Base-by-base conservation (phyloP, 2,329 filamentous ascomycete genomes). In the Mollisia scopiformis region DNA sequence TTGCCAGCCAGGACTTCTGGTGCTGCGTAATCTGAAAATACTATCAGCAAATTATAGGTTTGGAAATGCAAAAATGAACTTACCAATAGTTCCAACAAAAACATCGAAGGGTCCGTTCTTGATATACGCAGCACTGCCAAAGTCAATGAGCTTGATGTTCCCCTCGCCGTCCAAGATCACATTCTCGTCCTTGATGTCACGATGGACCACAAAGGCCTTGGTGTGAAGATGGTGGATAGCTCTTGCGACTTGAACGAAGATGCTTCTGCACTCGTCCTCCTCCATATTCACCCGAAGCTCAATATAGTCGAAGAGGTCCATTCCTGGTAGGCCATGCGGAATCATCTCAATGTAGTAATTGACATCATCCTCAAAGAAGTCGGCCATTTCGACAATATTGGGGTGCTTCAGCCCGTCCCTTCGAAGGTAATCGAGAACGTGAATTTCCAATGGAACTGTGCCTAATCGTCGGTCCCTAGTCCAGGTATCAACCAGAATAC, bases 271-370 rank as follows among this genome's bases (percentile, higher is more conserved):
- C 75, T 99, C 95, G 7, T 85, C 82, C 77, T 99, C 95, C 56
- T 96, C 92, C 95, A 99, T 99, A 71, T 94, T 97, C 49, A 93
- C 88, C 27, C 94, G 89, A 57, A 99, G 84, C 76, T 99, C 95
- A 67, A 99, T 99, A 75, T 99, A 99, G 77, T 99, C 95, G 72
- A 99, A 99, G 1, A 99, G 83, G 75, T 99, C 95, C 93, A 99
- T 98, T 13, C 95, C 95, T 0, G 95, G 95, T 37, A 97, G 81
- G 1, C 95, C 95, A 71, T 98, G 95, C 0, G 95, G 95, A 14
- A 91, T 84, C 92, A 98, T 99, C 75, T 98, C 95, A 69, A 99
- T 99, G 76, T 99, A 99, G 78, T 99, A 99, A 73, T 99, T 98
- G 69, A 88, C 82, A 65, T 92, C 88, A 68, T 96, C 92, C 74